Evolutionary conservation across 139 green algal species (phyloP).

Genomic region (Chlorella sp.): DNA sequence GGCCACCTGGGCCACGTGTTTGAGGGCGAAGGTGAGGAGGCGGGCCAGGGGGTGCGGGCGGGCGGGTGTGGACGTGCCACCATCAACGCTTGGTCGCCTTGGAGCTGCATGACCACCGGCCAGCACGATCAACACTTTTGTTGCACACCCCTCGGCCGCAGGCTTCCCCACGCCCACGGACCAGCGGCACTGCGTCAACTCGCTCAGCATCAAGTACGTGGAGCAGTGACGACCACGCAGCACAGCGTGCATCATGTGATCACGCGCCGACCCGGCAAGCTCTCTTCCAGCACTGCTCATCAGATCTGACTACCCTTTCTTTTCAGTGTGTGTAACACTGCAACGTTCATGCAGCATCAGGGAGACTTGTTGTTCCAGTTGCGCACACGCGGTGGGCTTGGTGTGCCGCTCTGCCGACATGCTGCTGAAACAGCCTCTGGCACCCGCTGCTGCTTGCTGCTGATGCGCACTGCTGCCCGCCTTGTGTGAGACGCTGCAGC

Average conservation of each 20-base stretch:
- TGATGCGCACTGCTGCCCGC: background rate
- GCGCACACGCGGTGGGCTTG: constrained; percentile 12
- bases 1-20: constrained; percentile 98
- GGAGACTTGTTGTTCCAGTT: constrained; percentile 36
- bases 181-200: constrained; percentile 96
- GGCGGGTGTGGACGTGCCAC: background rate
- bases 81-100: too few species aligned
- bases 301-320: constrained; percentile 8
- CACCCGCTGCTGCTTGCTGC: background rate
- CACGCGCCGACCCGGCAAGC: background rate
- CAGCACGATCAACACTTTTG: background rate
- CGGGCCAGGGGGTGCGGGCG: background rate
- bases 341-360: background rate
- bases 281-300: background rate
- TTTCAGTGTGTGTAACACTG: background rate
- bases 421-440: background rate
- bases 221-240: background rate
- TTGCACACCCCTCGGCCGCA: constrained; percentile 46
- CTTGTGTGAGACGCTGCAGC: background rate
- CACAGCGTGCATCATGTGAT: background rate
- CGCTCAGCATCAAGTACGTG: constrained; percentile 83
- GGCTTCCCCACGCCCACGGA: constrained; percentile 92
- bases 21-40: constrained; percentile 70
- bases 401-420: background rate
- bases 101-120: background rate